Evolutionary conservation across 2,329 filamentous ascomycete genomes (phyloP).

Genomic region (Trichocomaceae sp.): DNA sequence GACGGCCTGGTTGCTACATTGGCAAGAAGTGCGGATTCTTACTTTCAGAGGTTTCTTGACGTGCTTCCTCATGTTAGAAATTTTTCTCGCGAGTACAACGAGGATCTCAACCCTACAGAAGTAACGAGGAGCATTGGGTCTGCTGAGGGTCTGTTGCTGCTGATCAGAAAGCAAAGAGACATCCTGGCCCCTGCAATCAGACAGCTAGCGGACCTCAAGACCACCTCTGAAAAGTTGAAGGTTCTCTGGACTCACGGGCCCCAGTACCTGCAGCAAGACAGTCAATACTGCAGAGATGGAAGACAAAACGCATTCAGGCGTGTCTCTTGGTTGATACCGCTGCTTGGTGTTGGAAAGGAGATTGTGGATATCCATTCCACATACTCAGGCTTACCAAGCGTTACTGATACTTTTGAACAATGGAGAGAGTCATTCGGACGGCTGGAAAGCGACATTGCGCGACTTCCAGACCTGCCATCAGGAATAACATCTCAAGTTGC

Average conservation of each 20-base stretch:
- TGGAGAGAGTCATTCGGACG: slow-evolving; percentile 47
- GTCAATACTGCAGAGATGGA: slow-evolving; percentile 14
- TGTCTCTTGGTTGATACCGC: slow-evolving; percentile 59
- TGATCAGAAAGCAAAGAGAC: slow-evolving; percentile 35
- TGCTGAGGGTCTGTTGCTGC: slow-evolving; percentile 73
- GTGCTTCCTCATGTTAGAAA: slow-evolving; percentile 62
- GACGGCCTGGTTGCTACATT: slow-evolving; percentile 17
- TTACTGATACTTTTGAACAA: slow-evolving; percentile 43
- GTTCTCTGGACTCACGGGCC: slow-evolving; percentile 28
- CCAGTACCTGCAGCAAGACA: slow-evolving; percentile 20
- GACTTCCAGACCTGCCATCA: slow-evolving; percentile 46
- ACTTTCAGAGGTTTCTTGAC: slow-evolving; percentile 74
- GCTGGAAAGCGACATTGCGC: slow-evolving; percentile 39
- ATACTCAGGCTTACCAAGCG: slow-evolving; percentile 50
- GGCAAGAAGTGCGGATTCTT: slow-evolving; percentile 54
- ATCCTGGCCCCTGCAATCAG: slow-evolving; percentile 27
- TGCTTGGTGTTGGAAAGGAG: slow-evolving; percentile 57
- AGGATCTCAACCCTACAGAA: slow-evolving; percentile 77
- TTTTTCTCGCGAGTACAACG: slow-evolving; percentile 65
- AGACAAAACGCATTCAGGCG: slow-evolving; percentile 21
- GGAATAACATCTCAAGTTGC: slow-evolving; percentile 38
- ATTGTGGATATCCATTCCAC: slow-evolving; percentile 62
- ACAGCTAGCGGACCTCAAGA: slow-evolving; percentile 26
- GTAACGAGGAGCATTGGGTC: slow-evolving; percentile 72
- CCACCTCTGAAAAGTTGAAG: slow-evolving; percentile 26